Conservation (phyloP, 2,329 filamentous ascomycete genomes). For the Fusarium nurragi region DNA sequence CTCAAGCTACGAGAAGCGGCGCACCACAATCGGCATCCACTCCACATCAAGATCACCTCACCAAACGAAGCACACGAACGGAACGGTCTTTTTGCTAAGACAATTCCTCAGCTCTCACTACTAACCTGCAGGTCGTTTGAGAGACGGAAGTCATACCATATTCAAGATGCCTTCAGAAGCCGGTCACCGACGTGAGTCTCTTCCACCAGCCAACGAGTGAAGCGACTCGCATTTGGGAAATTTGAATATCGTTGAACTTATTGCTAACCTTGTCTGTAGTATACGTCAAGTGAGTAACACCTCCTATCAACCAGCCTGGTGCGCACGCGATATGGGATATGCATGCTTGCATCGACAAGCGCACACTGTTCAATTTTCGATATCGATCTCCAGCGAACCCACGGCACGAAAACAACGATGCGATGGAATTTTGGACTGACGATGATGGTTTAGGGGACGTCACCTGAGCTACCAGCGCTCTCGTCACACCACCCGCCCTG, state of each 20-base stretch:
- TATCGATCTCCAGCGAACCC: conserved; percentile 39
- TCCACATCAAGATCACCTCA: conserved; percentile 53
- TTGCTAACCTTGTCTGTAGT: conserved; percentile 64
- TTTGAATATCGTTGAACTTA: conserved; percentile 26
- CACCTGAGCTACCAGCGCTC: conserved; percentile 98
- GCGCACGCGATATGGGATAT: conserved; percentile 31
- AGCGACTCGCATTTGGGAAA: conserved; percentile 21
- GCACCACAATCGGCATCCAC: conserved; percentile 52
- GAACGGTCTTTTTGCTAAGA: conserved; percentile 59
- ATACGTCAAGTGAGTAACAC: conserved; percentile 84
- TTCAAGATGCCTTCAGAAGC: conserved; percentile 88
- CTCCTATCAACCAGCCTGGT: conserved; percentile 3
- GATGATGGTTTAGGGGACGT: conserved; percentile 75
- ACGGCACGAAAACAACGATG: conserved; percentile 36
- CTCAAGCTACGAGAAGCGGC: conserved; percentile 49
- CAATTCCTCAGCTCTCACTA: conserved; percentile 54
- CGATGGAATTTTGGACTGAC: conserved; percentile 46
- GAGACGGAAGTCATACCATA: conserved; percentile 58
- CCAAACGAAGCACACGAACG: conserved; percentile 55
- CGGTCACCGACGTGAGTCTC: conserved; percentile 85
- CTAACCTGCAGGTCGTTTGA: conserved; percentile 57
- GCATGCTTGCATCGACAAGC: conserved; percentile 20
- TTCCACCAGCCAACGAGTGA: conserved; percentile 21
- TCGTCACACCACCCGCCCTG: conserved; percentile 89
- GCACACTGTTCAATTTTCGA: conserved; percentile 34